Percentiles rank a stretch among this genome's conserved stretches.
These are phyloP conservation scores for Hyparrhenia diplandra DNA, from an alignment of 176 grass and related monocot genomes.

Conservation along the genomic window DNA sequence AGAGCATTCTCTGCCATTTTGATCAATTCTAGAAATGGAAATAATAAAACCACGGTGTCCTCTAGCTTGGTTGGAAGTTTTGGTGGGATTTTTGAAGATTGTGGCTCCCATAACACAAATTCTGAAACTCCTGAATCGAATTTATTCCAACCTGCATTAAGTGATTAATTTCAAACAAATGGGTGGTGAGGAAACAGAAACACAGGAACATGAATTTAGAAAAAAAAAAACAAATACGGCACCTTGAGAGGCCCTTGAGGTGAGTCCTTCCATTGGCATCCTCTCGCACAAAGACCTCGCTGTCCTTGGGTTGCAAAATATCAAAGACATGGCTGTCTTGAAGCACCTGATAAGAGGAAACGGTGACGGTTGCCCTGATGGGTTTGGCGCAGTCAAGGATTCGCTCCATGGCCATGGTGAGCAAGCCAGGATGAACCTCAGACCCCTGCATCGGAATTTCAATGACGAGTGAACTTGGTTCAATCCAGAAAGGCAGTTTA, in stretches of 20 bases:
- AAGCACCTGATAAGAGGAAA: slow-evolving; percentile 52
- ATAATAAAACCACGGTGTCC: slow-evolving; percentile 55
- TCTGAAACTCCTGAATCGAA: slow-evolving; percentile 44
- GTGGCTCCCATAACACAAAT: slow-evolving; percentile 10
- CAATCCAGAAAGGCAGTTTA: not conserved
- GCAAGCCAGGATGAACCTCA: slow-evolving; percentile 35
- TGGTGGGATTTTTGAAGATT: slow-evolving; percentile 5
- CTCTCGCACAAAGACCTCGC: slow-evolving; percentile 53
- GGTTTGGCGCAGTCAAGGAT: slow-evolving; percentile 16
- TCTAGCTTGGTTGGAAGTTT: slow-evolving; percentile 3
- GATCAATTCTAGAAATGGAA: slow-evolving; percentile 33
- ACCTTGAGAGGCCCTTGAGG: slow-evolving; percentile 65
- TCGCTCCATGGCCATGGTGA: slow-evolving; percentile 32
- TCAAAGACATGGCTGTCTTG: slow-evolving; percentile 53
- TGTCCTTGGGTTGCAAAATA: slow-evolving; percentile 50
- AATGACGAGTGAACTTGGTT: not conserved
- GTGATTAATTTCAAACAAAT: not conserved
- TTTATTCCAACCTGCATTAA: slow-evolving; percentile 43
- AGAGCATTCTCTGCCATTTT: slow-evolving; percentile 13
- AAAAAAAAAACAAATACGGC: not conserved
- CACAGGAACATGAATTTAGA: not conserved
- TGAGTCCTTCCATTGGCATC: slow-evolving; percentile 33
- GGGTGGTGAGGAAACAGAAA: not conserved
- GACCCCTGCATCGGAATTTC: slow-evolving; percentile 27
- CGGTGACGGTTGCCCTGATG: not conserved